Evolutionary conservation across 306 rosid genomes (phyloP).

Genomic region (Cucumis hystrix): DNA sequence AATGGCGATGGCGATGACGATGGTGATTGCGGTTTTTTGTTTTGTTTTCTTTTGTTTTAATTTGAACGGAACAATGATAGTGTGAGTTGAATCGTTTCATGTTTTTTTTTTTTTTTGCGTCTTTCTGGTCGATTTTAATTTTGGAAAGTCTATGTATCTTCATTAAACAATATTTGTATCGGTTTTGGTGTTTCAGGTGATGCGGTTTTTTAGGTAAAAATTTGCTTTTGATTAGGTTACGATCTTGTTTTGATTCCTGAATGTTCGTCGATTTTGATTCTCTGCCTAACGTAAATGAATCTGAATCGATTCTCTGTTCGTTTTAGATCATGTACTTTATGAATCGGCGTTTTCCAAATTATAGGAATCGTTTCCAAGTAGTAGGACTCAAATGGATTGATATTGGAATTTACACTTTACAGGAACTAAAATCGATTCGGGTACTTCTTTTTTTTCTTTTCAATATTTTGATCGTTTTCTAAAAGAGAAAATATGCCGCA

Average conservation of each 20-base stretch:
- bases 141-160: not conserved
- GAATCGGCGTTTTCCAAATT: not conserved
- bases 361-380: not conserved
- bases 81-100: not conserved
- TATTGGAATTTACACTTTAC: not conserved
- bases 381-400: not conserved
- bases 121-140: not conserved
- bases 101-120: too few species aligned
- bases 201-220: not conserved
- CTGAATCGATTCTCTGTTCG: not conserved
- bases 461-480: not conserved
- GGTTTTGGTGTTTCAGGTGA: not conserved
- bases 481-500: not conserved
- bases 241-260: not conserved
- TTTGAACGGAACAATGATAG: not conserved
- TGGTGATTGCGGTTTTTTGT: not conserved
- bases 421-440: not conserved
- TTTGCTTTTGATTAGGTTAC: not conserved
- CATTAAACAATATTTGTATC: not conserved
- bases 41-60: not conserved
- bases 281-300: not conserved
- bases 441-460: not conserved
- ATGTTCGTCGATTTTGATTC: not conserved
- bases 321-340: not conserved
- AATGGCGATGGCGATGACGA: not conserved